Conservation (phyloP, 75 land plant species). For the Azolla pinnata region DNA sequence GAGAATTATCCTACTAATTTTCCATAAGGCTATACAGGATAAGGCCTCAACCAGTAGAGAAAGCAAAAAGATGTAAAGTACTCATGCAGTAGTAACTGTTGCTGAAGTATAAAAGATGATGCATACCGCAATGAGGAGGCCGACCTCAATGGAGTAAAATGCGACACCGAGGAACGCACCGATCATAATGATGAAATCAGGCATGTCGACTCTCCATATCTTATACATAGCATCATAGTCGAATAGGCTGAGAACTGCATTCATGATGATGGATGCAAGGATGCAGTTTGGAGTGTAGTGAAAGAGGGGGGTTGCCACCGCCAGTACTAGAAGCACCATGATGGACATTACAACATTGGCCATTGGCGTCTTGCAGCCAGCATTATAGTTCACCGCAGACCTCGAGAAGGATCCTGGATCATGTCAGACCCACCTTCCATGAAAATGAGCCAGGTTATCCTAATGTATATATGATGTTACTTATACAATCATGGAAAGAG, state of each 20-base stretch:
- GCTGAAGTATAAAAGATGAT: too few relatives aligned
- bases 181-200: slow-evolving; percentile 63
- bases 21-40: too few relatives aligned
- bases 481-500: too few relatives aligned
- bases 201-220: slow-evolving; percentile 65
- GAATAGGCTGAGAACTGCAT: slow-evolving; percentile 68
- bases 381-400: slow-evolving; percentile 73
- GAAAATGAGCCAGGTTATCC: too few relatives aligned
- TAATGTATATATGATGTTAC: too few relatives aligned
- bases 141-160: slow-evolving; percentile 52
- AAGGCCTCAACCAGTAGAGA: too few relatives aligned
- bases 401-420: slow-evolving; percentile 69
- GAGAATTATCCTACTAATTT: too few relatives aligned
- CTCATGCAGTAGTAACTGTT: too few relatives aligned
- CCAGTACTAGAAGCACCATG: slow-evolving; percentile 59
- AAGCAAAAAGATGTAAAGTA: too few relatives aligned
- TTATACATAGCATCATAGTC: slow-evolving; percentile 48
- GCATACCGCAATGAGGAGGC: slow-evolving; percentile 58
- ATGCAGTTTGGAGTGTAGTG: slow-evolving; percentile 72
- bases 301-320: slow-evolving; percentile 67
- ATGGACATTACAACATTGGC: slow-evolving; percentile 73
- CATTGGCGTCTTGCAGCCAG: slow-evolving; percentile 74
- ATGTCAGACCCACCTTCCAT: not conserved
- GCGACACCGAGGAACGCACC: slow-evolving; percentile 73
- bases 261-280: slow-evolving; percentile 56